Evolutionary conservation across 768 basidiomycete species (phyloP).

Genomic region (Termitomyces sp.): DNA sequence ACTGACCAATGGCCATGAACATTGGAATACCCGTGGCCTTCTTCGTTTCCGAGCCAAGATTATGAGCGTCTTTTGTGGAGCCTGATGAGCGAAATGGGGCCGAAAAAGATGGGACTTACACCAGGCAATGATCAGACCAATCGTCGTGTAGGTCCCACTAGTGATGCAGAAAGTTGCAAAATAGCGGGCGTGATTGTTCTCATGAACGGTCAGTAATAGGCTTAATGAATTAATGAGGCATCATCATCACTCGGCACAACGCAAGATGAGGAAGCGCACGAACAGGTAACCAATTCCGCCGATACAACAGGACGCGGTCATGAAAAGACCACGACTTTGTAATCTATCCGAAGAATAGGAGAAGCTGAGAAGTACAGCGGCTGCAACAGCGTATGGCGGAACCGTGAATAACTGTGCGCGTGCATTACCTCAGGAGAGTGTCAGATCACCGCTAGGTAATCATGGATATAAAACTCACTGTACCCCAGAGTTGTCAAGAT

Average conservation of each 20-base stretch:
- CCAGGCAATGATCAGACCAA: conserved; percentile 76
- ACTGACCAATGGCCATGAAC: conserved; percentile 80
- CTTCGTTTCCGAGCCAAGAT: conserved; percentile 76
- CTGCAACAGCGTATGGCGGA: conserved; percentile 74
- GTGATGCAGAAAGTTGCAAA: conserved; percentile 79
- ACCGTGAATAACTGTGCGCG: conserved; percentile 73
- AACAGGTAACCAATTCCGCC: conserved; percentile 65
- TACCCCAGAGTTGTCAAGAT: conserved; percentile 74
- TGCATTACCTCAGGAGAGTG: conserved; percentile 46
- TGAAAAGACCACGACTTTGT: conserved; percentile 54
- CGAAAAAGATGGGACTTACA: conserved; percentile 42
- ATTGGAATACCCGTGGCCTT: conserved; percentile 73
- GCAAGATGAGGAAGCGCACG: conserved; percentile 16
- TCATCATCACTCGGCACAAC: not conserved
- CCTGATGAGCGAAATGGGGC: conserved; percentile 2
- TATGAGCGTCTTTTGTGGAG: conserved; percentile 51
- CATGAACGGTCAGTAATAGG: conserved; percentile 50
- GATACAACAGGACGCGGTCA: conserved; percentile 40
- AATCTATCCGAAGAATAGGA: conserved; percentile 65
- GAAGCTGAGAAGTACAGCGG: conserved; percentile 55
- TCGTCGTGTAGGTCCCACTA: conserved; percentile 72
- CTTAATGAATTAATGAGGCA: conserved; percentile 23
- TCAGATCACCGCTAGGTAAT: conserved; percentile 3
- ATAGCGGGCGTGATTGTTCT: conserved; percentile 63
- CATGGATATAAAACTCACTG: conserved; percentile 39